Percentiles rank a stretch among this genome's conserved stretches.
phyloP scores from a whole-genome alignment of 2,329 filamentous ascomycete genomes.

The Aspergillus sp. region DNA sequence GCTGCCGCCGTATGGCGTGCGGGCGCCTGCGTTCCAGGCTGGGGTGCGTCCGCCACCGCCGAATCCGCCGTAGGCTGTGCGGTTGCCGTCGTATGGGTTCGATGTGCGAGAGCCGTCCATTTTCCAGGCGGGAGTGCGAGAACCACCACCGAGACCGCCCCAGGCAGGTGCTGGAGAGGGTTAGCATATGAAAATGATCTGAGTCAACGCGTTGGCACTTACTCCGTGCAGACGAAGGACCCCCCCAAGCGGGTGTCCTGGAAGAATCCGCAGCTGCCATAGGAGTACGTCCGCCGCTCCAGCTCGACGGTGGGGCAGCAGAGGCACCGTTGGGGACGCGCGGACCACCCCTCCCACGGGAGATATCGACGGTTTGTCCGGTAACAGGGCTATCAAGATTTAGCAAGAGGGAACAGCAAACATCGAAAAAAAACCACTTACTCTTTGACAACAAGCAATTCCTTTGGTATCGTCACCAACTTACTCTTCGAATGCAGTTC shows the following conservation, averaged over 20 bases:
- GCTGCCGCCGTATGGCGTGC: slow-evolving; percentile 61
- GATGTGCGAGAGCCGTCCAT: slow-evolving; percentile 51
- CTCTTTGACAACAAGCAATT: slow-evolving; percentile 79
- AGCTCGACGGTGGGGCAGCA: slow-evolving; percentile 45
- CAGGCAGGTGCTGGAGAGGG: slow-evolving; percentile 33
- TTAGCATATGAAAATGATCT: slow-evolving; percentile 11
- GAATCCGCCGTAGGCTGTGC: slow-evolving; percentile 64
- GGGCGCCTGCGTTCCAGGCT: slow-evolving; percentile 70
- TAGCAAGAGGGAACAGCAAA: slow-evolving; percentile 9
- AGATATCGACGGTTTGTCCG: slow-evolving; percentile 69
- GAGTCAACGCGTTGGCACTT: slow-evolving; percentile 33
- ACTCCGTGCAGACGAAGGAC: slow-evolving; percentile 52
- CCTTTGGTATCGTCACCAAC: slow-evolving; percentile 75
- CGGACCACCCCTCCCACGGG: slow-evolving; percentile 39
- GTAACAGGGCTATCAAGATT: slow-evolving; percentile 48
- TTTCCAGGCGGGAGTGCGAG: slow-evolving; percentile 48
- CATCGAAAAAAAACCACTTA: slow-evolving; percentile 36
- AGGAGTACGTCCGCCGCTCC: slow-evolving; percentile 64
- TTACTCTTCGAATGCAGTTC: slow-evolving; percentile 94
- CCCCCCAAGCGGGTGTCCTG: slow-evolving; percentile 70
- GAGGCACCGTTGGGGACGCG: slow-evolving; percentile 44
- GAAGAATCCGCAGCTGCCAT: slow-evolving; percentile 55
- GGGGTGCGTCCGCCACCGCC: slow-evolving; percentile 58
- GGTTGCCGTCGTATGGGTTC: slow-evolving; percentile 61
- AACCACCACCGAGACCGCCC: slow-evolving; percentile 40